Evolutionary conservation across 1,284 basidiomycete species (phyloP).

Genomic region (Cerrena zonata): DNA sequence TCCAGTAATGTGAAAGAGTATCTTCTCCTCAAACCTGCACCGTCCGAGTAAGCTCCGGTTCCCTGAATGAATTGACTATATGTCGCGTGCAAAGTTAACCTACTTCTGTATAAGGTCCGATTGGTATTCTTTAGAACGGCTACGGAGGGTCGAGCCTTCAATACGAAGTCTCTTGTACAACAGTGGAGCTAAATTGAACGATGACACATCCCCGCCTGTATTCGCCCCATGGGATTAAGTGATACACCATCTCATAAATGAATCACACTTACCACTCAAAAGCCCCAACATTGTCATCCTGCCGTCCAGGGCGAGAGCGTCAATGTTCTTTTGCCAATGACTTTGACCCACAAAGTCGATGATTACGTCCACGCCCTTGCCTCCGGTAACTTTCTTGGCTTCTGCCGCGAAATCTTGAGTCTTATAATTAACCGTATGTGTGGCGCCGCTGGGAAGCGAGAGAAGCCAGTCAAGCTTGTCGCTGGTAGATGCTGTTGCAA

Average conservation of each 20-base stretch:
- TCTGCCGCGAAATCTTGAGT: constrained; percentile 72
- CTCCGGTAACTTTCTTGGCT: constrained; percentile 58
- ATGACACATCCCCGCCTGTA: constrained; percentile 59
- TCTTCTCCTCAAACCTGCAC: constrained; percentile 38
- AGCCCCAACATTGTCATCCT: constrained; percentile 68
- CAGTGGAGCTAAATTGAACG: constrained; percentile 64
- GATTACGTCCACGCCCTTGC: constrained; percentile 73
- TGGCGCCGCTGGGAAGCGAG: constrained; percentile 57
- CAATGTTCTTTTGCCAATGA: constrained; percentile 82
- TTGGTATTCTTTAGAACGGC: constrained; percentile 78
- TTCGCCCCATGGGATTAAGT: neutral
- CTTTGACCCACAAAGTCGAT: constrained; percentile 84
- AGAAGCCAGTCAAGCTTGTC: constrained; percentile 82
- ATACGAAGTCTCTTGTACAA: constrained; percentile 85
- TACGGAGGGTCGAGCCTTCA: constrained; percentile 84
- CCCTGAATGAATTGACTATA: neutral
- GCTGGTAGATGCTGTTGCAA: constrained; percentile 79
- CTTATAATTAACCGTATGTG: constrained; percentile 81
- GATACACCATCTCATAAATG: neutral
- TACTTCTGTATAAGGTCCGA: constrained; percentile 67
- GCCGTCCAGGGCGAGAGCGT: constrained; percentile 72
- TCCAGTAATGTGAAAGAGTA: constrained; percentile 58
- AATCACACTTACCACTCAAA: constrained; percentile 54
- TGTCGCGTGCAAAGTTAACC: constrained; percentile 10
- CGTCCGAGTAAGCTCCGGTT: neutral